These are phyloP conservation scores for Acidiella bohemica DNA, from an alignment of 495 filamentous ascomycete genomes.

Conservation along the genomic window DNA sequence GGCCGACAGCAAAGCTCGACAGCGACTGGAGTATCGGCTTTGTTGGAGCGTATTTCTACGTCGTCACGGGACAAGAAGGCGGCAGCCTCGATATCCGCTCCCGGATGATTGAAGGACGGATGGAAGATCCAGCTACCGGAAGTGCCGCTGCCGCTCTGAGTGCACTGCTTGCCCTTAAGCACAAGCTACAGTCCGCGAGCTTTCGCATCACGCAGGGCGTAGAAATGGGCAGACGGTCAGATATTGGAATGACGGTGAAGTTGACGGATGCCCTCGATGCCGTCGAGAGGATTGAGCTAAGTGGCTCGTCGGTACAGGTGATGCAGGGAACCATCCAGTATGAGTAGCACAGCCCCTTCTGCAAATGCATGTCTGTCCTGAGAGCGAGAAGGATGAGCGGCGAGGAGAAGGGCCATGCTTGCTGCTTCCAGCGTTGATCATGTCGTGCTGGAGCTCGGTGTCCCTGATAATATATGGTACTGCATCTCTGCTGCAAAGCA, in stretches of 20 bases:
- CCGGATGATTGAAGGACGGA: conserved; percentile 42
- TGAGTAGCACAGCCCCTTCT: not conserved
- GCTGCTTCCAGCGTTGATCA: too few relatives aligned
- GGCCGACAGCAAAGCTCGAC: conserved; percentile 32
- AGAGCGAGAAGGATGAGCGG: too few relatives aligned
- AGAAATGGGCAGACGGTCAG: conserved; percentile 62
- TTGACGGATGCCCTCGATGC: conserved; percentile 20
- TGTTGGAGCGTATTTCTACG: conserved; percentile 43
- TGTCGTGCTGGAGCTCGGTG: too few relatives aligned
- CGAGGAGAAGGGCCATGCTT: too few relatives aligned
- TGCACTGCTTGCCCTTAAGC: conserved; percentile 41
- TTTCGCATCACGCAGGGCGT: conserved; percentile 58
- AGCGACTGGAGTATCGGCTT: conserved; percentile 44
- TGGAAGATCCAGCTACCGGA: conserved; percentile 60
- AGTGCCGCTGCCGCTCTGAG: conserved; percentile 46
- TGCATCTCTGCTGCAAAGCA: too few relatives aligned
- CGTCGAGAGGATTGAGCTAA: conserved; percentile 23
- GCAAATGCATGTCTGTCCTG: too few relatives aligned
- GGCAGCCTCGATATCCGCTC: conserved; percentile 27
- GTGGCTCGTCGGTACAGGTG: conserved; percentile 26
- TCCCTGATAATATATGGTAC: too few relatives aligned
- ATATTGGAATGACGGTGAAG: conserved; percentile 37
- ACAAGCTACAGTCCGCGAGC: conserved; percentile 21
- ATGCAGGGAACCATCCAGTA: conserved; percentile 24
- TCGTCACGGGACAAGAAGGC: conserved; percentile 16